Base-by-base conservation (phyloP, 495 filamentous ascomycete genomes). In the Entonaema liquescens region DNA sequence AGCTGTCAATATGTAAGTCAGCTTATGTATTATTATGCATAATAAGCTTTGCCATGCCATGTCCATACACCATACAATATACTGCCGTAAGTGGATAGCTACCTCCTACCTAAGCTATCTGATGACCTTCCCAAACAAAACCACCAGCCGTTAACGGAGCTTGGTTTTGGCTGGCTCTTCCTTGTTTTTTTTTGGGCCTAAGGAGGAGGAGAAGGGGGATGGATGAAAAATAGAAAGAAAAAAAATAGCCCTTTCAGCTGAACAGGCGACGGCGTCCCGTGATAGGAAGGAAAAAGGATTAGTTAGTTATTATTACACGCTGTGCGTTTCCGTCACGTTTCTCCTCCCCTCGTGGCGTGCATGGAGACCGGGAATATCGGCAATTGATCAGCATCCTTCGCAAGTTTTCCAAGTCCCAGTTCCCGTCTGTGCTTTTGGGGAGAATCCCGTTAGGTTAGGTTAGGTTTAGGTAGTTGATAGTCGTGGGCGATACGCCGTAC, bases 261-360 rank as follows among this genome's bases (percentile, higher is more conserved):
- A 38, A 11, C 23, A 42, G 23, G n/a, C 56, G 44, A 67, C 28
- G 23, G 23, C 23, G 35, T 36, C 47, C 28, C 59, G 28, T 31
- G 57, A 57, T 38, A 28, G 52, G 53, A 56, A 35, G 53, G 53
- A 56, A 21, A 21, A 49, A 3, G 28, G 54, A 61, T 31, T 17
- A 6, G 25, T 44, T 31, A 62, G 62, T 36, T 49, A 53, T 63
- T 21, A 59, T 55, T 65, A 70, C 67, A 53, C 64, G 50, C 57
- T 61, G 62, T 71, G 52, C 47, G 29, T 53, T 72, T 50, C 70
- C 70, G 65, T 66, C 70, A 31, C 63, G 56, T 38, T 65, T 21
- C 55, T 53, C 70, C 15, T 33, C 55, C 58, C 70, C 70, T 73
- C 70, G 70, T 73, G 70, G 65, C 70, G 64, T 59, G 63, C 70